Evolutionary conservation across 192 early-diverging fungal species (phyloP), one percentile per base, ranked within the genome.

Genomic region (Helicostylum pulchrum): DNA sequence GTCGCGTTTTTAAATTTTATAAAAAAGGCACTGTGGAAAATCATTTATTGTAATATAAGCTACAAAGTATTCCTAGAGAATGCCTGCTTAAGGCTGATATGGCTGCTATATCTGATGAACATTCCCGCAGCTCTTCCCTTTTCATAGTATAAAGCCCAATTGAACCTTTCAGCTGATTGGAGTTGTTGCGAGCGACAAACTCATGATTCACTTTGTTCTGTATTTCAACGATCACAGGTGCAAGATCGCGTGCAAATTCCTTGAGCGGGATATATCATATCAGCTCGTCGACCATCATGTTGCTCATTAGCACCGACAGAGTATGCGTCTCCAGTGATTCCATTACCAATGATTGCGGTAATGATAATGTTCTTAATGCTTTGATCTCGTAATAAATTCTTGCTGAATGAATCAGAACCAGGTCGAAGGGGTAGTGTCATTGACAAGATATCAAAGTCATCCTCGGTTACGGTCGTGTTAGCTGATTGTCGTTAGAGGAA

Each of bases 271-370:
- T 7, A 57, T 57, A 57, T n/a, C n/a, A n/a, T n/a, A n/a, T 34
- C 55, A 57, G 55, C 55, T 34, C 34, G 55, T 17, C 34, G 55
- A 57, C 32, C 32, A 36, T 57, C 55, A 57, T 42, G 39, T 39
- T 57, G 55, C 36, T 57, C 55, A 57, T 57, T 57, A 15, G 26
- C 55, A 57, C 55, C 34, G 55, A 57, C 32, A 57, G 32, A 57
- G 32, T 57, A 57, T 39, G 34, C 19, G 39, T 57, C 55, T 57
- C n/a, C 55, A 14, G 55, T 57, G 39, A 57, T 57, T 57, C n/a
- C 55, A 57, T 57, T 57, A 42, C 31, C 55, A 57, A 36, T 42
- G 32, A 36, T 17, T 57, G 55, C 6, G 7, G 51, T 53, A 43
- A 43, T 43, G 42, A 43, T 43, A 43, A 11, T 43, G 42, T 43